A percentile compares a stretch with the other conserved stretches of the same genome.
phyloP scores from a whole-genome alignment of 1,139 yeast genomes.

The Taphrina pruni region DNA sequence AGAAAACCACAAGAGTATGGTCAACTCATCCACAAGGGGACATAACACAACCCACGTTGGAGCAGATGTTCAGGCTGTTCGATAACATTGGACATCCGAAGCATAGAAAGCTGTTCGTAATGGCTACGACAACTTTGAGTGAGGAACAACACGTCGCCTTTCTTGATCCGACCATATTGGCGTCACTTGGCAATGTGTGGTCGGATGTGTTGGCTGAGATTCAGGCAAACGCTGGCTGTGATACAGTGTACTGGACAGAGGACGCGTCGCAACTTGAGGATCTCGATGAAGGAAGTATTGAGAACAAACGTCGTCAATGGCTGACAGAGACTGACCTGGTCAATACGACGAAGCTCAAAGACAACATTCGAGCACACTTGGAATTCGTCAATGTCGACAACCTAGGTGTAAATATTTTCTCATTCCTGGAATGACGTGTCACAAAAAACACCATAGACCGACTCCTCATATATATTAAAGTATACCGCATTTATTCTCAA shows the following conservation, averaged over 20 bases:
- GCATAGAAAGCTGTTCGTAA: slow-evolving; percentile 65
- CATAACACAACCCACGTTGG: slow-evolving; percentile 7
- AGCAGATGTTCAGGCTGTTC: slow-evolving; percentile 47
- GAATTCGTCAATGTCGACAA: neutral
- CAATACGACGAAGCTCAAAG: slow-evolving; percentile 22
- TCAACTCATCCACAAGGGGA: slow-evolving; percentile 5
- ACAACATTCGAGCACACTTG: slow-evolving; percentile 6
- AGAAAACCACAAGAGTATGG: neutral
- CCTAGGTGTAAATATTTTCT: slow-evolving; percentile 18
- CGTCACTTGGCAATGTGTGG: slow-evolving; percentile 42
- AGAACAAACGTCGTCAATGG: slow-evolving; percentile 28
- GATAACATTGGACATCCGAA: slow-evolving; percentile 70
- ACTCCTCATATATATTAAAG: too few relatives aligned
- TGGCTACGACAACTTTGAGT: slow-evolving; percentile 64
- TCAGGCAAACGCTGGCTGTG: slow-evolving; percentile 43
- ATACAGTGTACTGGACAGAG: slow-evolving; percentile 41
- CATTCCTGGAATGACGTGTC: slow-evolving; percentile 14
- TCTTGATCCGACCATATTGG: slow-evolving; percentile 18
- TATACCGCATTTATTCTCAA: too few relatives aligned
- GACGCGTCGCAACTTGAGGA: slow-evolving; percentile 24
- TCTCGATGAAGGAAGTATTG: slow-evolving; percentile 30
- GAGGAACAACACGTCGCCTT: slow-evolving; percentile 33
- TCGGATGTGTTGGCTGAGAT: slow-evolving; percentile 43
- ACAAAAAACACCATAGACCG: neutral
- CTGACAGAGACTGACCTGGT: slow-evolving; percentile 21